phyloP scores from a whole-genome alignment of 129 eudicot species.

The Smallanthus sonchifolius region DNA sequence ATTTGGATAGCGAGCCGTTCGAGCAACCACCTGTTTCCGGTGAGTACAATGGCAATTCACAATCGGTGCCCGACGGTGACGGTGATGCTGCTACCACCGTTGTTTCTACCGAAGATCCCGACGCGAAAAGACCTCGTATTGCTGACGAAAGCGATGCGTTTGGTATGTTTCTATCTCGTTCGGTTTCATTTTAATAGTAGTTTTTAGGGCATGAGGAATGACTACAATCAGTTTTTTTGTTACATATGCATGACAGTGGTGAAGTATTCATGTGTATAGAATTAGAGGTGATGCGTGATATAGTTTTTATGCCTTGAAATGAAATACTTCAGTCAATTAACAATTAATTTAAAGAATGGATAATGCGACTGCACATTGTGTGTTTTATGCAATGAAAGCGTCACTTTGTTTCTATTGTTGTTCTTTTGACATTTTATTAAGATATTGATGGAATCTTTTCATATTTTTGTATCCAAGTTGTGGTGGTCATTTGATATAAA shows the following conservation, averaged over 20 bases:
- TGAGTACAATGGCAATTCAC: constrained; percentile 31
- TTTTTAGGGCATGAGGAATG: background rate
- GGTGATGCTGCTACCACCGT: constrained; percentile 26
- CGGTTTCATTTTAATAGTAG: background rate
- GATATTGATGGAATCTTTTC: background rate
- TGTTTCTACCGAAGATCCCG: constrained; percentile 40
- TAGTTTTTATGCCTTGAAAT: background rate
- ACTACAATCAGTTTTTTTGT: background rate
- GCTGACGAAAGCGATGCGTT: constrained; percentile 35
- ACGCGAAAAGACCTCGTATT: constrained; percentile 70
- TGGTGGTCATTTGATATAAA: background rate
- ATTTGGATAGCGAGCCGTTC: constrained; percentile 53
- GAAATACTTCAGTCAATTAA: background rate
- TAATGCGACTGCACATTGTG: background rate
- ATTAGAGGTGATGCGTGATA: background rate
- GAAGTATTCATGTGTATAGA: background rate
- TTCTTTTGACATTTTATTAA: background rate
- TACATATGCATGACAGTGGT: background rate
- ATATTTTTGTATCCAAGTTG: background rate
- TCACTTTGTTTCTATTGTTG: background rate
- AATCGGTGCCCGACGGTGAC: constrained; percentile 13
- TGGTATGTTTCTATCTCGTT: constrained; percentile 33
- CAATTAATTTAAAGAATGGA: background rate
- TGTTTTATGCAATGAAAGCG: background rate
- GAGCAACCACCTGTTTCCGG: constrained; percentile 36